phyloP scores from a whole-genome alignment of 2,329 filamentous ascomycete genomes.

The Xylariomycetidae sp. region DNA sequence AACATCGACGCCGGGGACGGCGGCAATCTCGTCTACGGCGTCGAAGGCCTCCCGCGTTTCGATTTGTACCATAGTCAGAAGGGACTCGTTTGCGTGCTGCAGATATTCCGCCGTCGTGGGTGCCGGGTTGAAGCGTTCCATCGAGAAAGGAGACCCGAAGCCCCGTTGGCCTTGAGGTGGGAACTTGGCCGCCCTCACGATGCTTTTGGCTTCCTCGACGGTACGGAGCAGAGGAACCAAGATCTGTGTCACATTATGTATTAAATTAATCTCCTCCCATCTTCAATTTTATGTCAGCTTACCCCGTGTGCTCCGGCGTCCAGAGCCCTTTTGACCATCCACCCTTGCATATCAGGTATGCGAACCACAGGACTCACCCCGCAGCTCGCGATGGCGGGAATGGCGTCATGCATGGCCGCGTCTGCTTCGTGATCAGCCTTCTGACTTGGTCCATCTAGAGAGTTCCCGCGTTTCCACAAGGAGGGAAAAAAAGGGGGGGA shows the following conservation, averaged over 20 bases:
- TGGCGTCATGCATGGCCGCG: constrained; percentile 53
- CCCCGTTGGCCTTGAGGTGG: constrained; percentile 50
- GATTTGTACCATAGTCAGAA: constrained; percentile 64
- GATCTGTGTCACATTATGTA: no score
- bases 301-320: constrained; percentile 55
- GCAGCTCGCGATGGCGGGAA: constrained; percentile 50
- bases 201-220: constrained; percentile 44
- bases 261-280: not conserved
- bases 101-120: constrained; percentile 52
- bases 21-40: constrained; percentile 56
- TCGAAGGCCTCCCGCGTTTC: constrained; percentile 61
- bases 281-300: constrained; percentile 14
- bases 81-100: constrained; percentile 49
- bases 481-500: not conserved
- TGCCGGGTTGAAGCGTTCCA: constrained; percentile 42
- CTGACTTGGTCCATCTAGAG: no score
- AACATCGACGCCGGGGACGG: constrained; percentile 55
- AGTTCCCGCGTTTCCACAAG: not conserved
- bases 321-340: constrained; percentile 57
- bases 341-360: constrained; percentile 52
- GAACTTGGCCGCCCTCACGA: constrained; percentile 51
- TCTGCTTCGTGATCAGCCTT: no score
- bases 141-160: constrained; percentile 51
- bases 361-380: constrained; percentile 53
- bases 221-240: constrained; percentile 52